These are phyloP conservation scores for Euphorbia schlechtendalii DNA, from an alignment of 441 rosid genomes.

Conservation along the genomic window DNA sequence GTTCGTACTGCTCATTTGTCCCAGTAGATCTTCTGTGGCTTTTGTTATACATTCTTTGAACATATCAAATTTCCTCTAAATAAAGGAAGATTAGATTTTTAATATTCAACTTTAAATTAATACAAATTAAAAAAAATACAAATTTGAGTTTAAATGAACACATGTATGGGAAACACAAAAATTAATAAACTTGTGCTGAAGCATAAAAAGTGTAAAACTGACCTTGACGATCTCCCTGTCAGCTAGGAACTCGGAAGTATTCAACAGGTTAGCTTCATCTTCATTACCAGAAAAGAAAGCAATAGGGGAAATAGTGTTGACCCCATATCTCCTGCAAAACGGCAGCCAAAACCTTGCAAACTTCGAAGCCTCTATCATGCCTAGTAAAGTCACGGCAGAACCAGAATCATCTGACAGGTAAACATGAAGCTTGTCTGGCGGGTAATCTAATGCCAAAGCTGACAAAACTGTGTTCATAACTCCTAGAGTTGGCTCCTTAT, in stretches of 20 bases:
- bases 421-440: conserved; percentile 35
- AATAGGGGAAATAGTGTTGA: conserved; percentile 38
- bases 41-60: conserved; percentile 18
- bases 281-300: conserved; percentile 30
- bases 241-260: background rate
- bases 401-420: conserved; percentile 61
- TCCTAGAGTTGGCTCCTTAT: conserved; percentile 29
- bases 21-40: conserved; percentile 6
- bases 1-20: background rate
- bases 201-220: background rate
- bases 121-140: too few species aligned
- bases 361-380: conserved; percentile 35
- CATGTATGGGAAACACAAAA: too few species aligned
- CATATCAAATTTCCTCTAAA: conserved; percentile 19
- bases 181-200: too few species aligned
- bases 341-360: conserved; percentile 53
- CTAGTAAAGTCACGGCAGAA: conserved; percentile 38
- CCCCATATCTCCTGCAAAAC: conserved; percentile 30
- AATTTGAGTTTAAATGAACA: too few species aligned
- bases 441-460: conserved; percentile 36
- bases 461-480: conserved; percentile 41
- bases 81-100: too few species aligned
- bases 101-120: too few species aligned
- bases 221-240: conserved; percentile 22
- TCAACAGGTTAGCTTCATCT: background rate